Evolutionary conservation across 1,284 basidiomycete genomes (phyloP), one percentile per base, ranked within the genome.

Genomic region (Pyrrhoderma lamaoense): DNA sequence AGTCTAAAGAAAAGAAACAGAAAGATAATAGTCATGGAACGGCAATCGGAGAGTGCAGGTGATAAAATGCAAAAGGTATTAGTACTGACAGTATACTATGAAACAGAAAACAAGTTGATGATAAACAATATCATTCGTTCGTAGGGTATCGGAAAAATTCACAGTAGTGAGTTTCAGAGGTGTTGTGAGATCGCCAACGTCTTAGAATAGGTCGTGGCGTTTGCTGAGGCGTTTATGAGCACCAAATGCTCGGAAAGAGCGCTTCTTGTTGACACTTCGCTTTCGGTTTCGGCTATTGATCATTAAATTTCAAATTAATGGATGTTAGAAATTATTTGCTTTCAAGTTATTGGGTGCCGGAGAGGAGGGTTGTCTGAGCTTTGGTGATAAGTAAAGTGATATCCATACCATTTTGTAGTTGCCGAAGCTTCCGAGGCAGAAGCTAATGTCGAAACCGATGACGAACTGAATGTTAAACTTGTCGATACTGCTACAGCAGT

Each of bases 271-370:
- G 16, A n/a, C 47, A n/a, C 11, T 23, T 18, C 31, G 16, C 18
- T 31, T 43, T 19, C 40, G 48, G 16, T 36, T 49, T 42, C 40
- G 48, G 39, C 48, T 42, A 31, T n/a, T 7, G 38, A 22, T 40
- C n/a, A 14, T 7, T 14, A 16, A 48, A 13, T 9, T 27, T 31
- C n/a, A 27, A 31, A 13, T 21, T 8, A 48, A 9, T 23, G 25
- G 39, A 40, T 13, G 42, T 14, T 40, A 23, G 14, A 7, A 37
- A 19, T 18, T 13, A 8, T 25, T 18, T 11, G 21, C 23, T 49
- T 5, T 36, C 31, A 42, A 34, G 13, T 48, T 11, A n/a, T n/a
- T n/a, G n/a, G 27, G 16, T 22, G 27, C 27, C 18, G 19, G 27
- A 21, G 38, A 36, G 11, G 16, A 16, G 34, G 35, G 11, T 14